Evolutionary conservation across 331 rosid species (phyloP), one percentile per base, ranked within the genome.

Genomic region (Malus hybrid): DNA sequence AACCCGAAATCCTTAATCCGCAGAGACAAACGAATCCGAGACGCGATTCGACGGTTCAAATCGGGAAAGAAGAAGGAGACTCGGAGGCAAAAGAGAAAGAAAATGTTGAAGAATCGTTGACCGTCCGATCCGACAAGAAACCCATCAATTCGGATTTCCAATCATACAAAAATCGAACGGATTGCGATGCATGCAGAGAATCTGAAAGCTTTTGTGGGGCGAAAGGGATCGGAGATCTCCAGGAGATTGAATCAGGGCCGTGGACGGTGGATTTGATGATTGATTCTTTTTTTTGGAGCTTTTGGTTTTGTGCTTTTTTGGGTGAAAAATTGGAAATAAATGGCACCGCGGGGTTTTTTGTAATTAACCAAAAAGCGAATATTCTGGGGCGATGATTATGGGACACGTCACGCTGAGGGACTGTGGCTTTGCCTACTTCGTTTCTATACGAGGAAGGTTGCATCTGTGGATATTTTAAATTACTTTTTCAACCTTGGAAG

Each of bases 361-460:
- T 9, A n/a, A n/a, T 22, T 20, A 27, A 46, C 0, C 5, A n/a
- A 29, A 50, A 50, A 24, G 20, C 15, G 16, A 34, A 33, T 20
- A 39, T 39, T 39, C 46, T 39, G 12, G 29, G 46, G 44, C 44
- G 44, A 28, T 46, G 39, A 27, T 46, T 46, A 24, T 16, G 39
- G 33, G 54, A 46, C 54, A 46, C 54, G 54, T 5, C 54, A 46
- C 7, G 54, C 7, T 46, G 42, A 34, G 0, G 6, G 52, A 1
- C 18, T 6, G 13, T 14, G 42, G 3, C 1, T 0, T 48, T 10
- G 50, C 0, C 4, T 19, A 56, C 65, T 61, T 50, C 62, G 56
- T 6, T 5, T 33, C 7, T 63, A 29, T 69, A 63, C 76, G 48
- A 78, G 81, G 81, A 61, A 61, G 75, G 75, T 10, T 5, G 0